Conservation (phyloP, 1,284 basidiomycete genomes). For the Fistulinella cinereoalba region DNA sequence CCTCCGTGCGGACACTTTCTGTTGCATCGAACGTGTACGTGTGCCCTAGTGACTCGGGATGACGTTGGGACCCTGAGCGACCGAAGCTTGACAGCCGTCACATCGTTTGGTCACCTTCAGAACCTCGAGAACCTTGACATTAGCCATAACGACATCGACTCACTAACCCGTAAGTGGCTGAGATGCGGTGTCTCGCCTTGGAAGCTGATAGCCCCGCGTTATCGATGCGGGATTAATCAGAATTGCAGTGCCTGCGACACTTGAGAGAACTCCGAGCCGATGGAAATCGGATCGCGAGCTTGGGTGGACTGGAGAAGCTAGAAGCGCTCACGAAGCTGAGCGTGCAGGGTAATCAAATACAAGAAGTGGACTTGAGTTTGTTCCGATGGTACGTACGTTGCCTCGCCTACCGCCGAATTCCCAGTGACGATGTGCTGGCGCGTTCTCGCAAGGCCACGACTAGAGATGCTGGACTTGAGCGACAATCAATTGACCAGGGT, state of each 20-base stretch:
- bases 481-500: slow-evolving; percentile 70
- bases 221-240: slow-evolving; percentile 38
- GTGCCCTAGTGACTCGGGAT: slow-evolving; percentile 2
- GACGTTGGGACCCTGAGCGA: slow-evolving; percentile 17
- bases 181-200: background rate
- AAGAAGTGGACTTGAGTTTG: slow-evolving; percentile 57
- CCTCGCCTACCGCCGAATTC: slow-evolving; percentile 5
- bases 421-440: slow-evolving; percentile 16
- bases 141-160: slow-evolving; percentile 87
- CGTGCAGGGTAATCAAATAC: slow-evolving; percentile 74
- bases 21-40: slow-evolving; percentile 74
- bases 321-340: slow-evolving; percentile 83
- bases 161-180: slow-evolving; percentile 71
- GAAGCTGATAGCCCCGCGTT: slow-evolving; percentile 2
- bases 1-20: slow-evolving; percentile 75
- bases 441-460: slow-evolving; percentile 56
- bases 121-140: slow-evolving; percentile 91
- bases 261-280: slow-evolving; percentile 89
- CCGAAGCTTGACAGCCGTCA: slow-evolving; percentile 74
- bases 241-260: slow-evolving; percentile 81
- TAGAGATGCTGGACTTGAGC: slow-evolving; percentile 84
- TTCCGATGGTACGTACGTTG: slow-evolving; percentile 73
- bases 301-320: slow-evolving; percentile 80
- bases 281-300: slow-evolving; percentile 71
- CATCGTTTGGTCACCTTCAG: slow-evolving; percentile 84